Percentiles rank a stretch among this genome's conserved stretches.
These are phyloP conservation scores for Lachancea waltii DNA, from an alignment of 805 yeast genomes.

Conservation along the genomic window DNA sequence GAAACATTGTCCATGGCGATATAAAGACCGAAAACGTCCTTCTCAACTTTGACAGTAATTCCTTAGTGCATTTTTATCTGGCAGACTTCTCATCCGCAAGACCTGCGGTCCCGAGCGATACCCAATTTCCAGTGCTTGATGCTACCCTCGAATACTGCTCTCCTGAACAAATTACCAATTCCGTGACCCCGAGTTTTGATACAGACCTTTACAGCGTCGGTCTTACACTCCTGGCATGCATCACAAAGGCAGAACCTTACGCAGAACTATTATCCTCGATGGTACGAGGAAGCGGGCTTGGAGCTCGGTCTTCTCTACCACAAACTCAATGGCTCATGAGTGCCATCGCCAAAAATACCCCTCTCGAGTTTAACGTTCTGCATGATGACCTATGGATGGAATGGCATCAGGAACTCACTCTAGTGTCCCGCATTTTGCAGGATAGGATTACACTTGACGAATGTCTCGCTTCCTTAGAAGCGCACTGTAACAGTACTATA, in stretches of 20 bases:
- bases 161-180: conserved; percentile 12
- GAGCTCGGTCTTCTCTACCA: conserved; percentile 7
- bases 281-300: conserved; percentile 5
- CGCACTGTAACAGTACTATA: too few species aligned
- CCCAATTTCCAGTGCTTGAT: conserved; percentile 4
- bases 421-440: background rate
- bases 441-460: background rate
- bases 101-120: conserved; percentile 1
- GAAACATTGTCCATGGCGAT: conserved; percentile 17
- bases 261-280: conserved; percentile 10
- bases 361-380: conserved; percentile 15
- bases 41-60: conserved; percentile 2
- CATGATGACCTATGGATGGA: background rate
- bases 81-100: conserved; percentile 19
- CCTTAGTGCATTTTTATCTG: conserved; percentile 7
- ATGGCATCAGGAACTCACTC: conserved; percentile 7
- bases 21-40: conserved; percentile 21
- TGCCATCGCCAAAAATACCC: conserved; percentile 16
- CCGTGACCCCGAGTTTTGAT: conserved; percentile 1
- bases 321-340: conserved; percentile 20
- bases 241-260: conserved; percentile 18
- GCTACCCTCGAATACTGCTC: conserved; percentile 21
- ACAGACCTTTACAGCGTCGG: conserved; percentile 19
- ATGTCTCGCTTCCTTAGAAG: background rate
- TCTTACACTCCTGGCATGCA: conserved; percentile 14